These are phyloP conservation scores for Dittrichia graveolens DNA, from an alignment of 129 eudicot species.

Conservation along the genomic window DNA sequence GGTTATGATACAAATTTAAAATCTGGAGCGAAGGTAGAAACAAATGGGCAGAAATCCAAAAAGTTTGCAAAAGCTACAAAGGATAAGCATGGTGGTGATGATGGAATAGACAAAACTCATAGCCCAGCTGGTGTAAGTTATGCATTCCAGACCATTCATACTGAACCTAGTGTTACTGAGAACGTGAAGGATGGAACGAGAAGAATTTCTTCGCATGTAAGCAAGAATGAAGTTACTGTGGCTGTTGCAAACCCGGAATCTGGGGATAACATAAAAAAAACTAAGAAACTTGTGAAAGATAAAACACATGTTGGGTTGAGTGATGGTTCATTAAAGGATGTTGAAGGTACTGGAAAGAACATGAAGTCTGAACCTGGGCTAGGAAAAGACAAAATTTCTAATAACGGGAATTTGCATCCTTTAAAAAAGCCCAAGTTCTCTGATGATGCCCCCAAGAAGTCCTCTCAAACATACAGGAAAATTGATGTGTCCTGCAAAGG, in stretches of 20 bases:
- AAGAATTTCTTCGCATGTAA: conserved; percentile 35
- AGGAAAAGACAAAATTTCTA: conserved; percentile 30
- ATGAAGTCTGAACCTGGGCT: not conserved
- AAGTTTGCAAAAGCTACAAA: conserved; percentile 42
- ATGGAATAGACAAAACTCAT: conserved; percentile 30
- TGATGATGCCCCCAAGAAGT: conserved; percentile 44
- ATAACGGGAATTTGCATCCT: conserved; percentile 39
- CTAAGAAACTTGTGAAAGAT: conserved; percentile 41
- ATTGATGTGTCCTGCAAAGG: conserved; percentile 38
- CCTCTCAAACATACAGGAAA: conserved; percentile 42
- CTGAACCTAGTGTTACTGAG: conserved; percentile 31
- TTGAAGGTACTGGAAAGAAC: conserved; percentile 24
- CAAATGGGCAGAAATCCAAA: conserved; percentile 51
- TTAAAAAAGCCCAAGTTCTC: conserved; percentile 52
- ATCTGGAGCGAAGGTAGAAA: conserved; percentile 34
- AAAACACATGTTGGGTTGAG: conserved; percentile 39
- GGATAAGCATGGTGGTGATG: conserved; percentile 36
- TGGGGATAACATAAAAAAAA: conserved; percentile 29
- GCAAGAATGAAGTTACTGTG: conserved; percentile 39
- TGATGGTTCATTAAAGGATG: conserved; percentile 37
- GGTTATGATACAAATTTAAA: conserved; percentile 26
- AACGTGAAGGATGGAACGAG: conserved; percentile 32
- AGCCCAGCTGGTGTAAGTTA: conserved; percentile 35
- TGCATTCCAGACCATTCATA: conserved; percentile 26
- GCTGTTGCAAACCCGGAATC: conserved; percentile 36